These are phyloP conservation scores for Dendrobium huoshanense DNA, from an alignment of 106 monocot genomes.

Conservation along the genomic window DNA sequence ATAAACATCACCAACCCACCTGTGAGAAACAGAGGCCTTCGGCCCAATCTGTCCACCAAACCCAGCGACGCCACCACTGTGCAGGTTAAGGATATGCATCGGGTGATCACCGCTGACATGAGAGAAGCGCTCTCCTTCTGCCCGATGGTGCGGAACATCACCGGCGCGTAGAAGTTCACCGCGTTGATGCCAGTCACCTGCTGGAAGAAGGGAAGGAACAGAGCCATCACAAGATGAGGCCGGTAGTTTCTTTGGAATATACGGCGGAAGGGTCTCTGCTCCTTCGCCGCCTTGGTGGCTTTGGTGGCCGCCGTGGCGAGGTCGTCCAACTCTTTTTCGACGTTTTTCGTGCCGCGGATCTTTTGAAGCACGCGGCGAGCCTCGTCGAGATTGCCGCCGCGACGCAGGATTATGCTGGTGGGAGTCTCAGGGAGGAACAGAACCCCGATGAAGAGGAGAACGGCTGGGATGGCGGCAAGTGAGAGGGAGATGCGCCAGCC, in stretches of 20 bases:
- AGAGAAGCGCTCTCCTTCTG: slow-evolving; percentile 15
- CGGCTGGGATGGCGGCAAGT: slow-evolving; percentile 32
- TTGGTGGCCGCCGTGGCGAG: background rate
- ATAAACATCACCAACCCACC: slow-evolving; percentile 31
- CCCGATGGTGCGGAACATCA: slow-evolving; percentile 23
- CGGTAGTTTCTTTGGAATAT: slow-evolving; percentile 8
- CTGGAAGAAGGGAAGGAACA: slow-evolving; percentile 15
- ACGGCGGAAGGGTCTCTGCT: background rate
- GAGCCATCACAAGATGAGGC: slow-evolving; percentile 19
- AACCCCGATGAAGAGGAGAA: slow-evolving; percentile 25
- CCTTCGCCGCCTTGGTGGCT: background rate
- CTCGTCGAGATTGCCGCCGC: background rate
- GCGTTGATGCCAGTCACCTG: slow-evolving; percentile 21
- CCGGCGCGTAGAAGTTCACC: slow-evolving; percentile 24
- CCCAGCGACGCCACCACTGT: slow-evolving; percentile 8
- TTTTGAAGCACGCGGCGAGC: background rate
- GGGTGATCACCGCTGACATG: slow-evolving; percentile 7
- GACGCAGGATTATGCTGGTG: slow-evolving; percentile 34
- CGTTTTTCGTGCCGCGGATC: slow-evolving; percentile 12
- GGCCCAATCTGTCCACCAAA: slow-evolving; percentile 22
- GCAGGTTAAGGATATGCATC: background rate
- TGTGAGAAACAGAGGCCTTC: slow-evolving; percentile 22
- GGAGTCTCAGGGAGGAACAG: slow-evolving; percentile 50
- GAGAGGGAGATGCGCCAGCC: slow-evolving; percentile 57
- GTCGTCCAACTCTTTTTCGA: slow-evolving; percentile 8